Evolutionary conservation across 352 stramenopile genomes (phyloP).

Genomic region (Globisporangium camurandrum): DNA sequence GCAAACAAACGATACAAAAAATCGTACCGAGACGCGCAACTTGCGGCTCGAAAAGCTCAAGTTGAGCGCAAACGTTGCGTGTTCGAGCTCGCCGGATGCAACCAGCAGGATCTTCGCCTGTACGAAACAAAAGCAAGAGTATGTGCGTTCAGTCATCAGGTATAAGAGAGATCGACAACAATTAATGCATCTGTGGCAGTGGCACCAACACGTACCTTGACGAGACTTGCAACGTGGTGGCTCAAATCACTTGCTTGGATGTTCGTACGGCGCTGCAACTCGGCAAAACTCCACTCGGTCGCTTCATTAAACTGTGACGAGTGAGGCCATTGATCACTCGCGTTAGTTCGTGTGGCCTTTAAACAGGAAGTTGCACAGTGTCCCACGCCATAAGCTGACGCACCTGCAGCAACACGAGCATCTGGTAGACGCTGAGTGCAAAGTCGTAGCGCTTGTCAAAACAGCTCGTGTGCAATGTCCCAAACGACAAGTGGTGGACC

Average conservation of each 20-base stretch:
- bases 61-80: constrained; percentile 33
- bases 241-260: constrained; percentile 47
- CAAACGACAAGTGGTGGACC: constrained; percentile 73
- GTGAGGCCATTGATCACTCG: no score
- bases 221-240: constrained; percentile 61
- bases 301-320: constrained; percentile 74
- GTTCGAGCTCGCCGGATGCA: constrained; percentile 25
- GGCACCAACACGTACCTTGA: constrained; percentile 40
- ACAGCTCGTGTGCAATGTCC: constrained; percentile 55
- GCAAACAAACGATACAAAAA: neutral
- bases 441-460: constrained; percentile 79
- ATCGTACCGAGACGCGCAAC: constrained; percentile 36
- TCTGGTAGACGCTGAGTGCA: constrained; percentile 79
- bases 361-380: no score
- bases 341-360: neutral
- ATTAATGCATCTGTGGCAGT: no score
- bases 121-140: neutral
- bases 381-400: no score
- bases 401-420: constrained; percentile 71
- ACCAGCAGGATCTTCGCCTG: constrained; percentile 9
- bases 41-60: constrained; percentile 40
- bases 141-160: no score
- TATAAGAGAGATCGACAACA: no score
- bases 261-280: constrained; percentile 43
- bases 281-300: constrained; percentile 25